phyloP scores from a whole-genome alignment of 805 yeast species.

The Wickerhamomyces ciferrii region DNA sequence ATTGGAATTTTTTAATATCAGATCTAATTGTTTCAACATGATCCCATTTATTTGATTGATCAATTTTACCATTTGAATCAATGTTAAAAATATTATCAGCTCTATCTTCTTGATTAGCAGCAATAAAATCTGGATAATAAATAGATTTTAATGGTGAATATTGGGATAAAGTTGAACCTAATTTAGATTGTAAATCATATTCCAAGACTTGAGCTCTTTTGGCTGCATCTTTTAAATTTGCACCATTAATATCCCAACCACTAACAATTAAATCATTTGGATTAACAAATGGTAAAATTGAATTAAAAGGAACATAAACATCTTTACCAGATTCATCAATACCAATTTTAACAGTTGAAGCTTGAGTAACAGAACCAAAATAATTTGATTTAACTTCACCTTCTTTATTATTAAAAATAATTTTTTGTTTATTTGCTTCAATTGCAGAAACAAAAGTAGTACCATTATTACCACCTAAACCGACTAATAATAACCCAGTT shows the following conservation, averaged over 20 bases:
- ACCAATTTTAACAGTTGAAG: slow-evolving; percentile 87
- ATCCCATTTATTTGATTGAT: slow-evolving; percentile 69
- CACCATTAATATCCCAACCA: slow-evolving; percentile 90
- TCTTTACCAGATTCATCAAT: slow-evolving; percentile 77
- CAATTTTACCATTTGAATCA: slow-evolving; percentile 40
- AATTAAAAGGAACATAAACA: slow-evolving; percentile 88
- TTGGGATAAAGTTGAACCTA: slow-evolving; percentile 55
- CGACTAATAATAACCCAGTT: slow-evolving; percentile 86
- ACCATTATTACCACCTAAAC: slow-evolving; percentile 96
- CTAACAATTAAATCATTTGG: slow-evolving; percentile 89
- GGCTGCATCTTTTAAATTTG: slow-evolving; percentile 72
- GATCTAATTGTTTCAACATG: slow-evolving; percentile 84
- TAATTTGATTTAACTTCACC: slow-evolving; percentile 72
- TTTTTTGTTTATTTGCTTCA: slow-evolving; percentile 76
- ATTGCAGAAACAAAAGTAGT: slow-evolving; percentile 83
- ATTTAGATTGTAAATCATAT: slow-evolving; percentile 73
- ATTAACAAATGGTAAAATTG: slow-evolving; percentile 78
- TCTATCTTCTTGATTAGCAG: slow-evolving; percentile 87
- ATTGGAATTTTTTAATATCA: slow-evolving; percentile 78
- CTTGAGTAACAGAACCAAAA: slow-evolving; percentile 92
- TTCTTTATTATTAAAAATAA: slow-evolving; percentile 76
- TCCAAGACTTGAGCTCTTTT: slow-evolving; percentile 84
- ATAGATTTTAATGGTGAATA: slow-evolving; percentile 75
- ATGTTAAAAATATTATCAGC: slow-evolving; percentile 82
- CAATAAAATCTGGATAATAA: slow-evolving; percentile 95